phyloP scores from a whole-genome alignment of 139 green algal genomes.

The Pseudopediastrum boryanum region DNA sequence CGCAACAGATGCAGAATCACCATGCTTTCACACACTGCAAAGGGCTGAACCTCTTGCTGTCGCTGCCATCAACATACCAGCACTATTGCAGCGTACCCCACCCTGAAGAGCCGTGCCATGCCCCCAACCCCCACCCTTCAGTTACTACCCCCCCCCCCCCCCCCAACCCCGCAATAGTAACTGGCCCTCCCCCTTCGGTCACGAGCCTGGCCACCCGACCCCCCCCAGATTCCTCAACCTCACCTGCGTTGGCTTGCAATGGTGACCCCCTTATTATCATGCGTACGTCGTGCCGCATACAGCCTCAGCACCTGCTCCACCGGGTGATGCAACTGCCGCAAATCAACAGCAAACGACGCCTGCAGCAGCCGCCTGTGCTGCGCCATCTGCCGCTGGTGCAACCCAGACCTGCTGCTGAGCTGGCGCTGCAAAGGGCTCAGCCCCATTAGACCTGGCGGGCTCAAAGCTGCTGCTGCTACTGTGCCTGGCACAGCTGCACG shows the following conservation, averaged over 20 bases:
- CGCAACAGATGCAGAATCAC: no score
- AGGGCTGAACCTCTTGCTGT: no score
- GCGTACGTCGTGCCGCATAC: constrained; percentile 55
- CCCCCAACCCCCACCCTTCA: no score
- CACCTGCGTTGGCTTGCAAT: constrained; percentile 71
- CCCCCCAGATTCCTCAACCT: background rate
- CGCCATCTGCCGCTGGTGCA: constrained; percentile 26
- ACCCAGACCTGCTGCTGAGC: background rate
- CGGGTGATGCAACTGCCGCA: constrained; percentile 46
- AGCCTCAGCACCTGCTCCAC: constrained; percentile 37
- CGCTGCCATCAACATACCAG: no score
- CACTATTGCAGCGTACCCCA: no score
- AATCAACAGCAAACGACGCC: constrained; percentile 8
- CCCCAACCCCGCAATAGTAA: no score
- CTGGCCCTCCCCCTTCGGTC: no score
- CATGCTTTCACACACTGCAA: no score
- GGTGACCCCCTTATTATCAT: constrained; percentile 66
- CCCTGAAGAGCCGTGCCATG: no score
- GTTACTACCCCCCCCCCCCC: no score
- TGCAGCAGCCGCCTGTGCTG: constrained; percentile 10
- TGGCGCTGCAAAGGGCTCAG: background rate
- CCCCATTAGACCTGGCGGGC: no score
- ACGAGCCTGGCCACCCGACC: no score
- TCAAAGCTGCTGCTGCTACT: background rate
- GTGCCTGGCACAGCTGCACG: background rate